Evolutionary conservation across 495 filamentous ascomycete genomes (phyloP), one percentile per base, ranked within the genome.

Genomic region (Cercophora sp.): DNA sequence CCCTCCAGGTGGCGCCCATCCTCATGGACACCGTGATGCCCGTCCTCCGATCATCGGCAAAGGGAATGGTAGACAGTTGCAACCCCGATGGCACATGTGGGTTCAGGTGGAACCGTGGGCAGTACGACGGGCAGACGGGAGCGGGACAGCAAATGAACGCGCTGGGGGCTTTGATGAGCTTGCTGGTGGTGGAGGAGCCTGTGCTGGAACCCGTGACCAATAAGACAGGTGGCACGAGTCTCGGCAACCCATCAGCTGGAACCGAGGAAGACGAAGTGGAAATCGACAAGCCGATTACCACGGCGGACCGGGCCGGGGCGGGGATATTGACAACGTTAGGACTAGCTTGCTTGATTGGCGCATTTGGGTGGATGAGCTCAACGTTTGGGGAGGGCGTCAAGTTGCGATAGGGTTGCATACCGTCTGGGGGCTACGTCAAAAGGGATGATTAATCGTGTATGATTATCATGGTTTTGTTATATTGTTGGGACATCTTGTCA

Each of bases 71-170:
- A n/a, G 62, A 73, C 23, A 75, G 79, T 26, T 94, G 88, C 60
- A 79, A 70, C 3, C 71, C 79, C 11, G 81, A 82, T 26, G 78
- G 77, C 18, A 71, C 73, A 1, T 92, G 89, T 64, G 86, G 87
- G 0, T 68, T 85, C 52, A 66, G 60, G 8, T 62, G 59, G 59
- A 59, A 58, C 29, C 36, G 10, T 8, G 52, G 48, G 20, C 4
- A 84, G 78, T 79, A 71, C 59, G 87, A 90, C 59, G 79, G 76
- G 3, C 61, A 63, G 5, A 67, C 60, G 9, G 83, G 84, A 8
- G 76, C 83, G 1, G 85, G 85, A 2, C 81, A 89, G 70, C 77
- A 87, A 58, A 81, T 89, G 77, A 78, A 76, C 48, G 86, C 82
- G 0, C 67, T 91, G 27, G 79, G 78, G 35, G 79, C 84, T 13